Percentiles rank a stretch among this genome's conserved stretches.
These are phyloP conservation scores for Arabidopsis suecica DNA, from an alignment of 345 rosid genomes.

Conservation along the genomic window DNA sequence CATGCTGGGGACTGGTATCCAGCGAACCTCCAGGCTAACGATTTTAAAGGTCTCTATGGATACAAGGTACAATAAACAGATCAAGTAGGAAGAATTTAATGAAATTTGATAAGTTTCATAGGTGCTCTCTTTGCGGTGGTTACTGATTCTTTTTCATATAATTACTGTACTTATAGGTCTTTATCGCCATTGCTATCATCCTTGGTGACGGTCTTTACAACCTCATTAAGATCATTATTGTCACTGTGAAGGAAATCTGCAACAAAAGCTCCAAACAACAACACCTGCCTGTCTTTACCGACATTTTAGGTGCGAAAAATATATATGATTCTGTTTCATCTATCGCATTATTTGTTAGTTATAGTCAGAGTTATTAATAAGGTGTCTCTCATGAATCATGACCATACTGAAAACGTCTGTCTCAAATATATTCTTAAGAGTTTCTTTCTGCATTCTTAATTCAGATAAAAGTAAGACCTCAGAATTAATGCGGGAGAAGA, in stretches of 20 bases:
- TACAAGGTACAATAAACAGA: conserved; percentile 60
- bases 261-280: conserved; percentile 53
- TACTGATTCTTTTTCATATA: conserved; percentile 44
- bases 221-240: conserved; percentile 65
- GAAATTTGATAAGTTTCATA: not conserved
- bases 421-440: not conserved
- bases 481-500: conserved; percentile 52
- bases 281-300: conserved; percentile 58
- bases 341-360: not conserved
- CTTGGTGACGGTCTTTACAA: conserved; percentile 92
- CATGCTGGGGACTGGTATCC: conserved; percentile 87
- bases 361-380: not conserved
- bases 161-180: conserved; percentile 55
- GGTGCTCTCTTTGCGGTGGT: not conserved
- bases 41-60: conserved; percentile 88
- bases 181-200: conserved; percentile 71
- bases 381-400: not conserved
- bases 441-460: not conserved
- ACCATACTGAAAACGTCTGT: not conserved
- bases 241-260: conserved; percentile 61
- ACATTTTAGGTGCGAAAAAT: conserved; percentile 53
- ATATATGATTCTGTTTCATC: not conserved
- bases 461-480: conserved; percentile 57
- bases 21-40: conserved; percentile 65
- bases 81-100: not conserved